Evolutionary conservation across 345 rosid species (phyloP), one percentile per base, ranked within the genome.

Genomic region (Populus pruinosa): DNA sequence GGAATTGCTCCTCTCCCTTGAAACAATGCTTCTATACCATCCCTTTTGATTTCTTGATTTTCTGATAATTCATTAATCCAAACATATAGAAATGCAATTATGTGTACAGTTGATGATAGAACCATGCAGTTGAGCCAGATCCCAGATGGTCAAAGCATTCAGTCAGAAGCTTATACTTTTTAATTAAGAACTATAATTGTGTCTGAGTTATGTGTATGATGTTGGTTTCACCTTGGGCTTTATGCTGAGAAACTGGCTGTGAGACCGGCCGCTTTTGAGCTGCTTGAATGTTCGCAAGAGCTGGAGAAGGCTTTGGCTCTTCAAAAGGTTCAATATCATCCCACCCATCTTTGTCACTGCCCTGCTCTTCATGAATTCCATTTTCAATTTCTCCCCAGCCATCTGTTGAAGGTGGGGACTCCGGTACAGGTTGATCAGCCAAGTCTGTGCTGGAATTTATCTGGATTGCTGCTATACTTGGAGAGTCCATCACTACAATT

Each of bases 351-450:
- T 93, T 90, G 70, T 93, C 97, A 56, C 87, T 87, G n/a, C 88
- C 96, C 70, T 83, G 89, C 50, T 84, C 93, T 82, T 88, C 97
- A 71, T 82, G 73, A 83, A 94, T 84, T 79, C 97, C 99, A 70
- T 92, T 91, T 75, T 89, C 98, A 68, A 88, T 80, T 73, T 96
- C 99, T 83, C 99, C 99, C 99, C 99, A 96, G 41, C 99, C 99
- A 83, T 96, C 98, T 1, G 97, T 91, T 82, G 98, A 96, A 72
- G 98, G 86, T 29, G 99, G 99, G 50, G 98, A 96, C 35, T 68
- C 82, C 59, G 95, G 96, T 68, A 83, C 85, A 0, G 95, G 95
- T 82, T 81, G 94, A 81, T 96, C 95, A 9, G 90, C 84, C 67
- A 91, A 83, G 86, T 92, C 98, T 10, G 85, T 82, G 90, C 87